phyloP scores from a whole-genome alignment of 805 yeast species.

The Schizosaccharomyces japonicus region DNA sequence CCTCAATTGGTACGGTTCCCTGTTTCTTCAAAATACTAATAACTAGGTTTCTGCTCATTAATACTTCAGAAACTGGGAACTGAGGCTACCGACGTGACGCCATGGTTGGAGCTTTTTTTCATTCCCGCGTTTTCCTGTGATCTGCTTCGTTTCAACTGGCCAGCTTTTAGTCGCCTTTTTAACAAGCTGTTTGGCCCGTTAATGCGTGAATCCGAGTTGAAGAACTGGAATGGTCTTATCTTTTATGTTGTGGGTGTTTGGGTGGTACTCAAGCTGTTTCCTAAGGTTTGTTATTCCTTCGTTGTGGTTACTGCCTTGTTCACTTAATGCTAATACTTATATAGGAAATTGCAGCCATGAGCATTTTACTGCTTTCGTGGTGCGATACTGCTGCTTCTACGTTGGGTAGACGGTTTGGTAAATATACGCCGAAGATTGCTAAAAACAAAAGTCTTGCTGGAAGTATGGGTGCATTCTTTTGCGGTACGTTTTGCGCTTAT shows the following conservation, averaged over 20 bases:
- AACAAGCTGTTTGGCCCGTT: slow-evolving; percentile 50
- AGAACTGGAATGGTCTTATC: slow-evolving; percentile 55
- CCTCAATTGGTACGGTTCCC: slow-evolving; percentile 27
- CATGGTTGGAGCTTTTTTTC: slow-evolving; percentile 34
- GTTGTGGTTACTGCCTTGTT: too few species aligned
- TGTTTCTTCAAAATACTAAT: too few species aligned
- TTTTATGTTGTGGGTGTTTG: slow-evolving; percentile 67
- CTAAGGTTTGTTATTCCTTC: slow-evolving; percentile 17
- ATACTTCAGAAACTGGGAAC: slow-evolving; percentile 43
- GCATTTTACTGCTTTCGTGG: slow-evolving; percentile 74
- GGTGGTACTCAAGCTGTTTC: slow-evolving; percentile 41
- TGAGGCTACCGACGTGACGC: slow-evolving; percentile 31
- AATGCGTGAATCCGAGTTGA: slow-evolving; percentile 63
- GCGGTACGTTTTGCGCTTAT: slow-evolving; percentile 46
- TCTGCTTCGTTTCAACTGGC: slow-evolving; percentile 35
- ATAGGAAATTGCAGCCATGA: slow-evolving; percentile 57
- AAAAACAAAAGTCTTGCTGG: slow-evolving; percentile 74
- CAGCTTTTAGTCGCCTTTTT: slow-evolving; percentile 39
- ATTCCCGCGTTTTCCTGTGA: slow-evolving; percentile 38
- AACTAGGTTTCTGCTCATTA: slow-evolving; percentile 45
- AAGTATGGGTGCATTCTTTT: slow-evolving; percentile 55
- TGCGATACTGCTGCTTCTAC: slow-evolving; percentile 95
- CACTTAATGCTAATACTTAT: too few species aligned
- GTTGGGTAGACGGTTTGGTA: slow-evolving; percentile 66
- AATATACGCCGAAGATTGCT: slow-evolving; percentile 54